Base-by-base conservation (phyloP, 202 grass and related monocot genomes). In the Schoenoplectus triqueter region DNA sequence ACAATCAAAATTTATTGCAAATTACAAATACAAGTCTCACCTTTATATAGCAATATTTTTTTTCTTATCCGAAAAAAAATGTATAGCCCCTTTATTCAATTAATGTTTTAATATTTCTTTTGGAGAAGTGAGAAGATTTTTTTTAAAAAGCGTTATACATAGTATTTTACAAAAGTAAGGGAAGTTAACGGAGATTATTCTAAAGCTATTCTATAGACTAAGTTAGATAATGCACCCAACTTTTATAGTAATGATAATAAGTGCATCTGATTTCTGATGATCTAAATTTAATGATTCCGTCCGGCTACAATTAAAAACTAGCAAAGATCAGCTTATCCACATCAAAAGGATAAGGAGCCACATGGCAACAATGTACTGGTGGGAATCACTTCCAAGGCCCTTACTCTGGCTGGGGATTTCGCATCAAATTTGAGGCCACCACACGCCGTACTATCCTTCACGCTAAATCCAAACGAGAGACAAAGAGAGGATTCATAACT, bases 311-410 rank as follows among this genome's bases (percentile, higher is more conserved):
- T 82, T 61, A 79, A 62, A 18, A 80, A 60, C 39, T 45, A 66
- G 52, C 64, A 81, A 81, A 80, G 51, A 84, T 69, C n/a, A 88
- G 86, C 88, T 87, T 93, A 93, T 90, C 91, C 89, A 89, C 89
- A 85, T 91, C 75, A 50, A 64, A 31, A 82, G 78, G 89, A 97
- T 94, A 91, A 86, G 88, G 42, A 66, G 88, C 82, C 92, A 94
- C 56, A 78, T 85, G 94, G 73, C 94, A 63, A 7, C 22, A 4
- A 17, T 7, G 39, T 18, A 97, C 50, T 94, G 88, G 94, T 3
- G 39, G 70, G 52, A 86, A 90, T 86, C 85, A 70, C 1, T 64
- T 18, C 22, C 14, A 56, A 40, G 47, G 20, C 73, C 3, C 5
- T 31, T 56, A 21, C 69, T 39, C 7, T 76, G 81, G 84, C 76